Conservation (phyloP, 2,329 filamentous ascomycete genomes). For the Colletotrichum eremochloae region DNA sequence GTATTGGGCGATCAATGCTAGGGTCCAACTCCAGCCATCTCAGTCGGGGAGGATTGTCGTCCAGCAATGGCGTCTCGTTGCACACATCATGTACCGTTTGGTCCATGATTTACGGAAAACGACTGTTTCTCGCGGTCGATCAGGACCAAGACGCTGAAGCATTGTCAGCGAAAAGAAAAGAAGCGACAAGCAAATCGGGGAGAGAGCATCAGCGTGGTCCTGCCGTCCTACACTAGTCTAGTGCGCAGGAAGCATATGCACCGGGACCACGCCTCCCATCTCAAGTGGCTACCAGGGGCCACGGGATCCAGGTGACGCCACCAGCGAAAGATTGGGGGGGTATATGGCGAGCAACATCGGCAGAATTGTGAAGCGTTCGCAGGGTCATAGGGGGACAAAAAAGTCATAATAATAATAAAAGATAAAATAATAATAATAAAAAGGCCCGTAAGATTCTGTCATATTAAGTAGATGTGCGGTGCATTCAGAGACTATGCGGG, state of each 20-base stretch:
- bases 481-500: neutral
- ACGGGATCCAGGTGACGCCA: conserved; percentile 2
- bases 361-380: neutral
- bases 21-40: conserved; percentile 14
- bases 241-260: conserved; percentile 7
- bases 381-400: neutral
- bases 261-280: conserved; percentile 4
- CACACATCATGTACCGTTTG: neutral
- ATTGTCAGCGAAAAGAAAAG: neutral
- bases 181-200: neutral
- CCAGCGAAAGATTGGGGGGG: neutral
- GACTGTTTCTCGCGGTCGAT: neutral
- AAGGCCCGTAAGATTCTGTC: neutral
- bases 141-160: neutral
- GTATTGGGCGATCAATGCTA: conserved; percentile 26
- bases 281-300: conserved; percentile 26
- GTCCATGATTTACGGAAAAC: neutral
- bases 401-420: neutral
- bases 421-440: neutral
- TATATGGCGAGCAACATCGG: neutral
- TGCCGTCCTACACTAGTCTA: neutral
- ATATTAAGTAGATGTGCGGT: neutral
- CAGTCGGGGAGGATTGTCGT: conserved; percentile 1
- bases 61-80: neutral
- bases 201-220: conserved; percentile 2